These are phyloP conservation scores for Syzygium oleosum DNA, from an alignment of 345 rosid species.

Conservation along the genomic window DNA sequence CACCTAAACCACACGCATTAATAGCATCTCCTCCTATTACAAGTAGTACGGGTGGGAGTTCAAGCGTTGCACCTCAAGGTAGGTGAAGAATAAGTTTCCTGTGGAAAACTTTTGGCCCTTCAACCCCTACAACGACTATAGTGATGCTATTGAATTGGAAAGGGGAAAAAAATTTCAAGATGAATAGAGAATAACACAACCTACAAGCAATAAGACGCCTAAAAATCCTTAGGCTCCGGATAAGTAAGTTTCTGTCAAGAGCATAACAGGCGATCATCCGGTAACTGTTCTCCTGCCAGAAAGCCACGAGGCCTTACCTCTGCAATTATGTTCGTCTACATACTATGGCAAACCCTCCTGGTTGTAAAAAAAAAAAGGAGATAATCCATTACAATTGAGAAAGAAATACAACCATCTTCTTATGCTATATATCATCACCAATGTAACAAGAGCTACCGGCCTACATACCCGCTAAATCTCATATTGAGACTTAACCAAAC, in stretches of 20 bases:
- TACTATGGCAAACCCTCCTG: background rate
- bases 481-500: background rate
- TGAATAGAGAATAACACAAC: background rate
- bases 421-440: background rate
- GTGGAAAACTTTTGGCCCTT: background rate
- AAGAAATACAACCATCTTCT: background rate
- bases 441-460: background rate
- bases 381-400: background rate
- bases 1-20: background rate
- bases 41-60: background rate
- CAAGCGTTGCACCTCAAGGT: background rate
- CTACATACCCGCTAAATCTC: background rate
- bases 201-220: background rate
- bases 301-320: background rate
- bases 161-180: background rate
- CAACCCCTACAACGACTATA: background rate
- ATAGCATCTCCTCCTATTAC: background rate
- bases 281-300: background rate
- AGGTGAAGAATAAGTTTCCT: background rate
- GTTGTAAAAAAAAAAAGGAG: background rate
- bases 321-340: background rate
- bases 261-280: background rate
- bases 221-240: background rate
- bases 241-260: background rate
- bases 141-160: background rate